phyloP scores from a whole-genome alignment of 306 rosid species.

The Prunus persica region DNA sequence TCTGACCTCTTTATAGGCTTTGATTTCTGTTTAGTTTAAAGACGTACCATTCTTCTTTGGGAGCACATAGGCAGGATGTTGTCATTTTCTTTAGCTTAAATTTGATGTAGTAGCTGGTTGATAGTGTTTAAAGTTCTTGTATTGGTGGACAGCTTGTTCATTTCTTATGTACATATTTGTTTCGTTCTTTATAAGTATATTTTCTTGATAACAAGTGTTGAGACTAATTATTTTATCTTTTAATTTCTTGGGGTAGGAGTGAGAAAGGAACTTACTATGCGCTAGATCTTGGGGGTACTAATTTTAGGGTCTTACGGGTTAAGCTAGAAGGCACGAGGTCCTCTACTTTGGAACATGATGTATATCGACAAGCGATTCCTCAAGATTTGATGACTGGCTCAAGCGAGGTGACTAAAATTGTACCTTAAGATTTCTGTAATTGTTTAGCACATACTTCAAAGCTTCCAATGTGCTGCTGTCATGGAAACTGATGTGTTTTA shows the following conservation, averaged over 20 bases:
- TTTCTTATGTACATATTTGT: neutral
- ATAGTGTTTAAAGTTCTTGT: neutral
- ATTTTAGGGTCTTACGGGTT: constrained; percentile 83
- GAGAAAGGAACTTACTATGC: constrained; percentile 86
- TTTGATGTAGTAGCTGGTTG: neutral
- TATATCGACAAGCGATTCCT: constrained; percentile 68
- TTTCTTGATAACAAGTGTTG: neutral
- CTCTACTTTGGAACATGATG: constrained; percentile 49
- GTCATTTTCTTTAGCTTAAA: neutral
- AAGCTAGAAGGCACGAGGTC: constrained; percentile 63
- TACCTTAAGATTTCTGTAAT: constrained; percentile 1
- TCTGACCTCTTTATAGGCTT: neutral
- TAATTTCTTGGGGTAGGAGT: constrained; percentile 43
- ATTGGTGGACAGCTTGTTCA: neutral
- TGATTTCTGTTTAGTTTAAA: neutral
- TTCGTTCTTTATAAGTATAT: neutral
- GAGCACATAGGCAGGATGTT: neutral
- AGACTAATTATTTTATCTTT: constrained; percentile 9
- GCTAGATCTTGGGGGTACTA: constrained; percentile 87
- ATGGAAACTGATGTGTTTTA: constrained; percentile 17
- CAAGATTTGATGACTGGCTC: constrained; percentile 67
- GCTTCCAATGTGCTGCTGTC: neutral
- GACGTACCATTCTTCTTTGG: neutral
- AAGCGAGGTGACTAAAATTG: constrained; percentile 52
- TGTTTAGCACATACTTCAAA: constrained; percentile 2